Percentiles rank a stretch among this genome's conserved stretches.
Conservation (phyloP, 139 green algal genomes). For the Desmodesmus armatus region DNA sequence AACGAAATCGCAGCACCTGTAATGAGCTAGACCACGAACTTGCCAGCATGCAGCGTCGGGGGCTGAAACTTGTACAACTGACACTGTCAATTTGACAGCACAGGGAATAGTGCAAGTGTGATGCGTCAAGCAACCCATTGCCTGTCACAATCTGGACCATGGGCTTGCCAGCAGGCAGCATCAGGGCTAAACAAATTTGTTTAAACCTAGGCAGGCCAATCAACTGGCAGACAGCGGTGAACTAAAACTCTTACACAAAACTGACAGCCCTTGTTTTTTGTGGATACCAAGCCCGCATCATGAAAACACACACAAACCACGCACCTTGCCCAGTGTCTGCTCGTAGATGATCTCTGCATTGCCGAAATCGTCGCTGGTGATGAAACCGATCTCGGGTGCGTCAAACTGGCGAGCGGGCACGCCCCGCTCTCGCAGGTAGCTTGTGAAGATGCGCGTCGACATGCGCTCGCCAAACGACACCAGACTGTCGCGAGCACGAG, state of each 20-base stretch:
- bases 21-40: slow-evolving; percentile 79
- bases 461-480: slow-evolving; percentile 99
- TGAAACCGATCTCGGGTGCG: slow-evolving; percentile 89
- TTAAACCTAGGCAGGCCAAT: not conserved
- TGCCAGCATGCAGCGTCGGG: slow-evolving; percentile 43
- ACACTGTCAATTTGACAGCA: too few species aligned
- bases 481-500: slow-evolving; percentile 89
- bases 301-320: too few species aligned
- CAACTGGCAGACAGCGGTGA: too few species aligned
- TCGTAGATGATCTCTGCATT: slow-evolving; percentile 85
- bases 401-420: slow-evolving; percentile 87
- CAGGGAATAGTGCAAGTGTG: not conserved
- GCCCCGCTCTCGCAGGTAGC: slow-evolving; percentile 64
- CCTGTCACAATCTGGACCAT: slow-evolving; percentile 92
- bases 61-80: too few species aligned
- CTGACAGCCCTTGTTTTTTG: too few species aligned
- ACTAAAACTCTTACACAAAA: too few species aligned
- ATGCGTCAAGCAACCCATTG: too few species aligned
- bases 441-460: slow-evolving; percentile 95
- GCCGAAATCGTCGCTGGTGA: slow-evolving; percentile 94
- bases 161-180: not conserved
- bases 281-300: too few species aligned
- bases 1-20: too few species aligned
- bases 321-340: slow-evolving; percentile 59
- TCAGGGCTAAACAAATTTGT: slow-evolving; percentile 42